Evolutionary conservation across 2,329 filamentous ascomycete genomes (phyloP).

Genomic region (Fusarium coffeatum): DNA sequence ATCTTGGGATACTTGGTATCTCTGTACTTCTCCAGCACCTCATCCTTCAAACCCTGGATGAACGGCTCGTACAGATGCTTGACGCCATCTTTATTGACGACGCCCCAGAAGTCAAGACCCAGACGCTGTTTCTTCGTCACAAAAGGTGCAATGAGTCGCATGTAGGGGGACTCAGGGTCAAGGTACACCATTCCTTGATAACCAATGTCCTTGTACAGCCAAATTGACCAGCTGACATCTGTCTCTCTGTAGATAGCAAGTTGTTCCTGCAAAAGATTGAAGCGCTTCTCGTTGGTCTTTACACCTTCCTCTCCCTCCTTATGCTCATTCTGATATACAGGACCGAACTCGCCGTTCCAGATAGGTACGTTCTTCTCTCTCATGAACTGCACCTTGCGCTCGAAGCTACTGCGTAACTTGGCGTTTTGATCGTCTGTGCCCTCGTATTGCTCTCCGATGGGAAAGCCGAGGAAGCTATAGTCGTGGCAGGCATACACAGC

Average conservation of each 20-base stretch:
- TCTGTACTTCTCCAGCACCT: slow-evolving; percentile 55
- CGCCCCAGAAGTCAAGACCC: slow-evolving; percentile 67
- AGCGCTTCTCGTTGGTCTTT: slow-evolving; percentile 55
- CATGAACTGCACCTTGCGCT: slow-evolving; percentile 60
- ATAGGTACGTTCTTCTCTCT: slow-evolving; percentile 54
- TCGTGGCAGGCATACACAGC: slow-evolving; percentile 66
- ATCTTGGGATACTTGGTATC: slow-evolving; percentile 60
- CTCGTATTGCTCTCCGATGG: slow-evolving; percentile 54
- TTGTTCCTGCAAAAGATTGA: slow-evolving; percentile 57
- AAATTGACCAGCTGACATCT: slow-evolving; percentile 67
- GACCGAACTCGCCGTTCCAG: slow-evolving; percentile 66
- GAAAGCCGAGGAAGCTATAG: slow-evolving; percentile 65
- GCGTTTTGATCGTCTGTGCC: slow-evolving; percentile 56
- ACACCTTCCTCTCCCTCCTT: slow-evolving; percentile 53
- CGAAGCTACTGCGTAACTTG: slow-evolving; percentile 54
- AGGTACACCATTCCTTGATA: slow-evolving; percentile 67
- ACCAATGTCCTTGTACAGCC: slow-evolving; percentile 69
- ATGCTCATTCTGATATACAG: slow-evolving; percentile 56
- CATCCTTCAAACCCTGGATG: slow-evolving; percentile 55
- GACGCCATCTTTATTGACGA: slow-evolving; percentile 46
- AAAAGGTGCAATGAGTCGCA: slow-evolving; percentile 62
- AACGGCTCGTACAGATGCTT: slow-evolving; percentile 55
- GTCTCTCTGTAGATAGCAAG: slow-evolving; percentile 51
- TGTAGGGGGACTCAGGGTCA: slow-evolving; percentile 59
- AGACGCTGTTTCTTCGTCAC: slow-evolving; percentile 66